Base-by-base conservation (phyloP, 148 eudicot species). In the Vaccinium corymbosum region DNA sequence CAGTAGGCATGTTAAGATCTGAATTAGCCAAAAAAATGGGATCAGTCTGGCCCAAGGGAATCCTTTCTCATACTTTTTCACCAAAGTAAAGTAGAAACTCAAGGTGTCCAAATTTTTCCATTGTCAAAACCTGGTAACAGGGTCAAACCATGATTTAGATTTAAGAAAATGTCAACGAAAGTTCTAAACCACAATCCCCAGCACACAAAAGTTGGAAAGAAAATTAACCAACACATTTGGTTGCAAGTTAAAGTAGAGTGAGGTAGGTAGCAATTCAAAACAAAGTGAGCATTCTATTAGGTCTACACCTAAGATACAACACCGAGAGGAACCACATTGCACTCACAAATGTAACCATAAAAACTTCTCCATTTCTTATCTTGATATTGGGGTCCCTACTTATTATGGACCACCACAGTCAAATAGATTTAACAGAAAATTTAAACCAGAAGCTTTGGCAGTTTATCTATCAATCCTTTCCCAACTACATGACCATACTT, bases 1-100 rank as follows among this genome's bases (percentile, higher is more conserved):
- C 96, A 79, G 98, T 96, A 84, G 98, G 98, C 98, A 94, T 94
- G 81, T 93, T 94, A 73, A 98, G 98, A 86, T 95, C 98, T 83
- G 98, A 95, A 88, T 95, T 95, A 0, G 98, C 98, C 1, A 38
- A 83, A 95, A 95, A 87, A 94, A 95, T 68, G 98, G 98, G 98
- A 46, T 94, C 88, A 50, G 90, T 92, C 85, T 95, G 98, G 88
- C 93, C 93, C 90, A 95, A 82, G 32, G 96, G 93, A 66, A 88
- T 80, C 32, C 86, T 90, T 82, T 92, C 96, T 80, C 93, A 89
- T 84, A 94, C 96, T 83, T 89, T 94, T 84, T 90, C 94, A 71
- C 98, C 32, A 29, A 29, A 29, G 32, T 29, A 1, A 29, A 29
- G 32, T 29, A 95, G 88, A 86, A 93, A 92, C 53, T 93, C 91